A percentile compares a stretch with the other conserved stretches of the same genome.
Conservation (phyloP, 257 asterid species). For the Mentha longifolia region DNA sequence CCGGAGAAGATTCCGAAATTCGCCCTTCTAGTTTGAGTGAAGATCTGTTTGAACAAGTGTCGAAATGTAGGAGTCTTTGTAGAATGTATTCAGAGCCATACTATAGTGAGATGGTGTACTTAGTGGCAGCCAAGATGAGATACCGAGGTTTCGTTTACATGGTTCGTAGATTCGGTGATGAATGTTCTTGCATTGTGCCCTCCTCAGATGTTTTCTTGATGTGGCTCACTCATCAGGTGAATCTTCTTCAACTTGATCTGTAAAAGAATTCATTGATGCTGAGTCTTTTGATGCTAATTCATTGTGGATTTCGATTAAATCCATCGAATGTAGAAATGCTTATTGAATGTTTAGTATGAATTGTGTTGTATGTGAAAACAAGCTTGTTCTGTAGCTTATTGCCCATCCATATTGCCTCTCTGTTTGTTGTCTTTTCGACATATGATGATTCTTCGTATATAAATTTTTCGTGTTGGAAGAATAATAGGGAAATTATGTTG, state of each 20-base stretch:
- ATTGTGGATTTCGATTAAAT: neutral
- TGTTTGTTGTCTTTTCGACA: conserved; percentile 29
- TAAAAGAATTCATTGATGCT: conserved; percentile 6
- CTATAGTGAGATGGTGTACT: conserved; percentile 69
- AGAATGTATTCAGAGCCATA: conserved; percentile 64
- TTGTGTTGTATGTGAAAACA: conserved; percentile 33
- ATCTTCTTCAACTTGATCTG: conserved; percentile 7
- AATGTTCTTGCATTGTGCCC: conserved; percentile 66
- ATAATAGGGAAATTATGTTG: neutral
- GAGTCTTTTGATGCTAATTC: neutral
- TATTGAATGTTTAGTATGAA: conserved; percentile 25
- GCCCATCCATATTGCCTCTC: conserved; percentile 35
- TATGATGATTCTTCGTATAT: neutral
- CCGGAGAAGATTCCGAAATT: conserved; percentile 29
- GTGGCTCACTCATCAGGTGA: conserved; percentile 90
- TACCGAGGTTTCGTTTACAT: conserved; percentile 70
- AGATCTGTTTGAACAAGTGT: conserved; percentile 60
- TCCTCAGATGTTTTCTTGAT: conserved; percentile 79
- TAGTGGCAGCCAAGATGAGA: conserved; percentile 81
- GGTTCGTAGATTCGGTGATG: conserved; percentile 59
- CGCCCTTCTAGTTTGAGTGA: conserved; percentile 33
- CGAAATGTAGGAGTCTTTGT: conserved; percentile 52
- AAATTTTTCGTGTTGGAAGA: neutral
- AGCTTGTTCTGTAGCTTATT: conserved; percentile 38
- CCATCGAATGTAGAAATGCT: too few species aligned